These are phyloP conservation scores for Tardiomyces depauwii DNA, from an alignment of 1,139 yeast genomes.

Conservation along the genomic window DNA sequence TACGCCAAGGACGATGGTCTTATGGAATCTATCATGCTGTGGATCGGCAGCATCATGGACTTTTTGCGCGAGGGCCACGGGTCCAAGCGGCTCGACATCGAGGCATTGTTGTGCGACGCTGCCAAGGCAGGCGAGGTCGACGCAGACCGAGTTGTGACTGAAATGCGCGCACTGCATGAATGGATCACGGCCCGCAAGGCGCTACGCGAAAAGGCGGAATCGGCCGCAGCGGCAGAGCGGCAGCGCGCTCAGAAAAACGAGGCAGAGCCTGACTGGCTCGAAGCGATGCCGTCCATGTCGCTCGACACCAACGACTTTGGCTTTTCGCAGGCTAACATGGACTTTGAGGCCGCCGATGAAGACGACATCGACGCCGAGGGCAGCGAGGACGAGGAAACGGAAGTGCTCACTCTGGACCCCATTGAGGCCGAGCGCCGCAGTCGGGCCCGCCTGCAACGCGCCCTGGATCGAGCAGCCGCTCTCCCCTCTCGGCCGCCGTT, in stretches of 20 bases:
- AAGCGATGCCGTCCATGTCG: conserved; percentile 30
- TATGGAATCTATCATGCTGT: conserved; percentile 56
- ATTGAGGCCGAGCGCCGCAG: conserved; percentile 12
- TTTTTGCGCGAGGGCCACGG: conserved; percentile 45
- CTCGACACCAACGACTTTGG: conserved; percentile 47
- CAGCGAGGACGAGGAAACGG: conserved; percentile 8
- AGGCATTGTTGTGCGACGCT: conserved; percentile 15
- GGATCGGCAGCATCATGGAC: conserved; percentile 57
- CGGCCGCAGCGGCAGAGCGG: conserved; percentile 25
- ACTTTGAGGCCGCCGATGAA: conserved; percentile 23
- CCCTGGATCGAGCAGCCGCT: conserved; percentile 3
- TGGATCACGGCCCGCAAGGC: conserved; percentile 31
- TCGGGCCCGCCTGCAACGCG: background rate
- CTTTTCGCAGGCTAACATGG: conserved; percentile 29
- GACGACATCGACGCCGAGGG: conserved; percentile 24
- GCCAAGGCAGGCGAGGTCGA: conserved; percentile 33
- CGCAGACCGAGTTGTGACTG: conserved; percentile 29
- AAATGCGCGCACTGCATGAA: conserved; percentile 34
- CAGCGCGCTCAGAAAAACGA: conserved; percentile 13
- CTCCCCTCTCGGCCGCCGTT: conserved; percentile 20
- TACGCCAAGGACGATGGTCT: conserved; percentile 66
- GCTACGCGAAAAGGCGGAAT: conserved; percentile 11
- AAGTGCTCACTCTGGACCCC: conserved; percentile 12
- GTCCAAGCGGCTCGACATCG: conserved; percentile 23
- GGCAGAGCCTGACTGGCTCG: conserved; percentile 8